Evolutionary conservation across 768 basidiomycete species (phyloP), one percentile per base, ranked within the genome.

Genomic region (Leccinum arenicola): DNA sequence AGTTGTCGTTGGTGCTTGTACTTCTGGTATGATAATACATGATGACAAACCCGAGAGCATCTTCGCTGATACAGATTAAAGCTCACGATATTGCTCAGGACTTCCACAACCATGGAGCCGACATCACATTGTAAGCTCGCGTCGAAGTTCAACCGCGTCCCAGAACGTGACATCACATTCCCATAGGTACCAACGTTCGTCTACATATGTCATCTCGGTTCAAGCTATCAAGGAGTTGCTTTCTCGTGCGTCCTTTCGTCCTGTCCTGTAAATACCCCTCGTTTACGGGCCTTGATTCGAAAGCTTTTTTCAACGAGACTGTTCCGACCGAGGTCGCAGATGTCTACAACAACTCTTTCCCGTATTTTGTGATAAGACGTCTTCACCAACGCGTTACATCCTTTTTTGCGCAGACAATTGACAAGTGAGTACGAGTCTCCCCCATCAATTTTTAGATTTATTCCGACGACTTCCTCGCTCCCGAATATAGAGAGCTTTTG

Each of bases 1-100:
- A 6, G 75, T 88, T 1, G 76, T 89, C n/a, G 75, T 90, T 3
- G 87, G 88, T 14, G 81, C 87, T n/a, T 83, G 84, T 47, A 86
- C 82, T 53, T 86, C 86, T 19, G 80, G 81, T 81, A 65, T n/a
- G 2, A 15, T 54, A 21, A 4, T 12, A 33, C 29, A 17, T 54
- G 25, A 5, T 11, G 31, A 23, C 35, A 36, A 33, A 14, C 4
- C 19, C 10, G 6, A 45, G 9, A 17, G 3, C 27, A 61, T 56
- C 23, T 23, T 56, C 25, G 59, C 59, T 59, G 23, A 68, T 62
- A 60, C 49, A 21, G 8, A 11, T 4, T 29, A 7, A 61, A 73
- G 74, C 58, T 6, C 76, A 75, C 53, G 78, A 79, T 27, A 70
- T 80, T 17, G 72, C 76, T 2, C 74, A 73, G 53, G 77, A 78